Evolutionary conservation across 75 land plant species (phyloP).

Genomic region (Pinus taeda): DNA sequence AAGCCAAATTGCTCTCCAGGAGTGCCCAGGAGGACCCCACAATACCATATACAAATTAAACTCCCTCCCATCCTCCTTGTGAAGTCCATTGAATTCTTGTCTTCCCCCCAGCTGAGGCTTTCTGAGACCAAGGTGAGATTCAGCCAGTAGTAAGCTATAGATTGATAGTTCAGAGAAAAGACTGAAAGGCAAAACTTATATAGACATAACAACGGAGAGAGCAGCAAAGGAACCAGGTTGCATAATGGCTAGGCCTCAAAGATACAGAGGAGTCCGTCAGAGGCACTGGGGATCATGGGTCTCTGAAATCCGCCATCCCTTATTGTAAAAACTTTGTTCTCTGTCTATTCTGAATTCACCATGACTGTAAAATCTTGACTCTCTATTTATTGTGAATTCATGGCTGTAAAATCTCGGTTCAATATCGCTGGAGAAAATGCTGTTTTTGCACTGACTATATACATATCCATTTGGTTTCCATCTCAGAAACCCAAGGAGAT

Average conservation of each 20-base stretch:
- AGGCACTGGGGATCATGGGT: slow-evolving; percentile 81
- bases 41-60: slow-evolving; percentile 3
- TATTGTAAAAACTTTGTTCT: slow-evolving; percentile 22
- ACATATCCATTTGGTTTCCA: background rate
- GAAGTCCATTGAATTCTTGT: slow-evolving; percentile 1
- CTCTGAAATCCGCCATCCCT: slow-evolving; percentile 63
- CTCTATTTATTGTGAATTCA: no score
- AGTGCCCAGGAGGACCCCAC: slow-evolving; percentile 1
- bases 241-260: slow-evolving; percentile 30
- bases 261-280: slow-evolving; percentile 57
- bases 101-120: background rate
- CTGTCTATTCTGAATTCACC: no score
- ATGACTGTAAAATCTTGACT: no score
- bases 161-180: slow-evolving; percentile 1
- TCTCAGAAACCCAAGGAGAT: background rate
- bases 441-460: background rate
- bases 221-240: slow-evolving; percentile 5
- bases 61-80: background rate
- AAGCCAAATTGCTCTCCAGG: background rate
- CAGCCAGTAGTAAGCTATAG: background rate
- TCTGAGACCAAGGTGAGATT: no score
- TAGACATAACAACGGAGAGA: background rate
- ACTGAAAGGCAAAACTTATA: background rate
- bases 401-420: no score
- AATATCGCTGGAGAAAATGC: background rate